These are phyloP conservation scores for Ananas comosus DNA, from an alignment of 176 grass and related monocot genomes.

Conservation along the genomic window DNA sequence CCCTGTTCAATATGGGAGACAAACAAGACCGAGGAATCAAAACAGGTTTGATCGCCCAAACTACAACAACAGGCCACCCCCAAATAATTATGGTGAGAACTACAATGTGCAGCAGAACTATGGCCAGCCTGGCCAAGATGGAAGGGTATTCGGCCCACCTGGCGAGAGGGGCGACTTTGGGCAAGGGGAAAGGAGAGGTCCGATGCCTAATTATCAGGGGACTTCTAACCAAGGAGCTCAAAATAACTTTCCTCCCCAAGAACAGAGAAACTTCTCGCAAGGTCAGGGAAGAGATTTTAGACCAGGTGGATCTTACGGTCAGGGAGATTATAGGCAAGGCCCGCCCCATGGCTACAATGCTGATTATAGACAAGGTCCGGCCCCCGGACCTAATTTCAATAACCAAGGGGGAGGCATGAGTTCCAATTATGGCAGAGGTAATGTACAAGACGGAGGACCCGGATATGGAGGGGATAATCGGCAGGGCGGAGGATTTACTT, in stretches of 20 bases:
- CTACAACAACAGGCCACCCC: slow-evolving; percentile 34
- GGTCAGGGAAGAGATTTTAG: slow-evolving; percentile 32
- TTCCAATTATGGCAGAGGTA: slow-evolving; percentile 19
- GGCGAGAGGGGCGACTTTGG: slow-evolving; percentile 8
- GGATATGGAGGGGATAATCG: slow-evolving; percentile 20
- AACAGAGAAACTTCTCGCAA: slow-evolving; percentile 36
- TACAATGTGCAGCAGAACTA: slow-evolving; percentile 39
- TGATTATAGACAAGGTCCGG: background rate
- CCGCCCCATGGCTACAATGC: slow-evolving; percentile 17
- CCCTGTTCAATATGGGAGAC: slow-evolving; percentile 61
- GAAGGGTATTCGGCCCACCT: slow-evolving; percentile 27
- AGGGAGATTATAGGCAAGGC: slow-evolving; percentile 28
- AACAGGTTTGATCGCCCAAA: slow-evolving; percentile 29
- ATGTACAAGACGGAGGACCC: background rate
- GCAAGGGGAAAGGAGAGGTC: slow-evolving; percentile 17
- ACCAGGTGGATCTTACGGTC: slow-evolving; percentile 22
- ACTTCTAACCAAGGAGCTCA: slow-evolving; percentile 33
- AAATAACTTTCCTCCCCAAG: slow-evolving; percentile 47
- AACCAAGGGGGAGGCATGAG: slow-evolving; percentile 13
- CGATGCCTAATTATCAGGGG: slow-evolving; percentile 30
- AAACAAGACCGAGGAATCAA: slow-evolving; percentile 35
- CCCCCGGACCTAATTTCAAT: slow-evolving; percentile 9
- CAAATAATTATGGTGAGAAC: slow-evolving; percentile 32
- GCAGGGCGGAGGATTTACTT: slow-evolving; percentile 11
- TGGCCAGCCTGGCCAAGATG: slow-evolving; percentile 32